Conservation (phyloP, 495 filamentous ascomycete species). For the Xylaria flabelliformis region DNA sequence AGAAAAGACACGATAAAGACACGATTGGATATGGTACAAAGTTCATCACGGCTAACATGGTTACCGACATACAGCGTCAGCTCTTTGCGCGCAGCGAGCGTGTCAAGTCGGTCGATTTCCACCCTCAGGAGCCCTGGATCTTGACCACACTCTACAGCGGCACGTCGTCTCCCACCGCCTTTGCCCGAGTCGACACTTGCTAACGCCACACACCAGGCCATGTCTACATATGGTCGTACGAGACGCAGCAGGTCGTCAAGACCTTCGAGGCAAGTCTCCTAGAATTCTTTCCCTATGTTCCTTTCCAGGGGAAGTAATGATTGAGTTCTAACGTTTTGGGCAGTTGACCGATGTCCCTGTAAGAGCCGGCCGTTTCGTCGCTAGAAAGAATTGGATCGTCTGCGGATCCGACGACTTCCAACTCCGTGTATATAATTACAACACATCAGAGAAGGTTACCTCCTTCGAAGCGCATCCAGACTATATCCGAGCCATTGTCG, state of each 20-base stretch:
- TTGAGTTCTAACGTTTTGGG: neutral
- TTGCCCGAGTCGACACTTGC: neutral
- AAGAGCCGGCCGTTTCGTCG: constrained; percentile 93
- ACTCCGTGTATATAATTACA: constrained; percentile 94
- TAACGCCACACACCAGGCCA: constrained; percentile 64
- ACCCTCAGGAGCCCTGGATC: constrained; percentile 96
- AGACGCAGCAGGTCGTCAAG: constrained; percentile 96
- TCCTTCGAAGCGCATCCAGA: constrained; percentile 98
- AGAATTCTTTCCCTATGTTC: neutral
- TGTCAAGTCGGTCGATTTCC: constrained; percentile 97
- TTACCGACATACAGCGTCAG: constrained; percentile 66
- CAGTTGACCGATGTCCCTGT: constrained; percentile 95
- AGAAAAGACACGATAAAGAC: neutral
- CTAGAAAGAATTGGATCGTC: constrained; percentile 99
- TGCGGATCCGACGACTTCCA: constrained; percentile 99
- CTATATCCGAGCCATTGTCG: constrained; percentile 95
- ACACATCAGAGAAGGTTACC: constrained; percentile 98
- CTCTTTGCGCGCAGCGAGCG: constrained; percentile 85
- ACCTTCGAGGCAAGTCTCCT: constrained; percentile 74
- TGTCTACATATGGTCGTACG: constrained; percentile 99
- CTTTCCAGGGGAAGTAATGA: neutral
- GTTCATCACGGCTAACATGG: constrained; percentile 41
- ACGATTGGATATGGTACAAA: neutral
- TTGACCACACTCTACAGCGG: constrained; percentile 95
- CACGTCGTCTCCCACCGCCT: constrained; percentile 37